Evolutionary conservation across 805 yeast genomes (phyloP), one percentile per base, ranked within the genome.

Genomic region (Nakazawaea ambrosiae): DNA sequence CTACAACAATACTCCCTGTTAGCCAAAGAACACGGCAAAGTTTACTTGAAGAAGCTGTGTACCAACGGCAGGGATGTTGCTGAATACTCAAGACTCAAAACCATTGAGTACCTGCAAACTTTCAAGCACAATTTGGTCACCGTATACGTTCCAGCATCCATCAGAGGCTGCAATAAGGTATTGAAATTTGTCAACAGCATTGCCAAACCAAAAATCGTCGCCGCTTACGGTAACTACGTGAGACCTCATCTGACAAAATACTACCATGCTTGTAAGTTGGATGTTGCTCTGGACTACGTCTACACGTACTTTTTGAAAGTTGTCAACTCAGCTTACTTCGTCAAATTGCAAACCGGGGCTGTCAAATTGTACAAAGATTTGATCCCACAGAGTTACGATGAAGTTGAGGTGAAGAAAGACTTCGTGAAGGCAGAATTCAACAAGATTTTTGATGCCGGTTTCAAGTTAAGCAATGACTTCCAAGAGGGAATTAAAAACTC

Each of bases 381-480:
- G 20, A 12, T 25, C 12, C 32, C 38, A 20, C 23, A 26, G n/a
- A 34, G 26, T 18, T 37, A 33, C 14, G 33, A 46, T 46, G 44
- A 34, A 47, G 11, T 58, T 16, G 61, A 60, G 43, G 43, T 37
- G 27, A 59, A 58, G 46, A 49, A 48, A 36, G 47, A 56, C 24
- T 60, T 60, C 40, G 37, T 60, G 35, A 52, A 49, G 36, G 46
- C 45, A 16, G 60, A 55, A 43, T 50, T 55, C 37, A 53, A 55
- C 42, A 55, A 51, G 42, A 31, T 55, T 14, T 43, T 53, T 35
- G 47, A 46, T 36, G 53, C 57, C 17, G 53, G 51, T 20, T 50
- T 55, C 45, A 49, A 57, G 35, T 48, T 55, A 15, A 53, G 54
- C 20, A 45, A 37, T 27, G 46, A 49, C 34, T 24, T 36, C 22